Evolutionary conservation across 768 basidiomycete species (phyloP).

Genomic region (Zangia roseola): DNA sequence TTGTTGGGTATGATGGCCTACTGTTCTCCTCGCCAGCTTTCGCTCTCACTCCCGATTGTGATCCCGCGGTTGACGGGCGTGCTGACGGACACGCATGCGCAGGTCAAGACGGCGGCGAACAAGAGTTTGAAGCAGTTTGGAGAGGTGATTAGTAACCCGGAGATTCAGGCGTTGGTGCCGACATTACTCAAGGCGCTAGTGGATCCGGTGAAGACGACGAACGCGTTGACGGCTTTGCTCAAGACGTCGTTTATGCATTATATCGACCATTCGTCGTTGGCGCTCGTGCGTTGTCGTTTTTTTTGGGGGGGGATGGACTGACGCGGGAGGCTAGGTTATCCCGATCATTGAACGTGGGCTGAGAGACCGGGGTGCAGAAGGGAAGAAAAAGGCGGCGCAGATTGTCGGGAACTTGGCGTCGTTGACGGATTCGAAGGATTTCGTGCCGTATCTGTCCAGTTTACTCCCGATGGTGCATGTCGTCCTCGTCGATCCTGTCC

Average conservation of each 20-base stretch:
- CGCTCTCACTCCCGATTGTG: constrained; percentile 91
- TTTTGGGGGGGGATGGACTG: neutral
- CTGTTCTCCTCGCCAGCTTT: constrained; percentile 93
- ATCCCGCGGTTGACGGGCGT: constrained; percentile 95
- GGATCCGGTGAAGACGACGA: constrained; percentile 88
- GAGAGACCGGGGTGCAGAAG: constrained; percentile 88
- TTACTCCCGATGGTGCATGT: constrained; percentile 88
- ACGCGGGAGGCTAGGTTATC: constrained; percentile 62
- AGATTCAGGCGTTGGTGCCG: constrained; percentile 89
- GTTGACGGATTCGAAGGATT: constrained; percentile 85
- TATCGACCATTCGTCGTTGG: constrained; percentile 94
- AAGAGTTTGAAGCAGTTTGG: constrained; percentile 96
- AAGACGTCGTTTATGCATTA: constrained; percentile 98
- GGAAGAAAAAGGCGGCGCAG: constrained; percentile 93
- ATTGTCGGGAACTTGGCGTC: constrained; percentile 98
- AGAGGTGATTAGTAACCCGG: constrained; percentile 97
- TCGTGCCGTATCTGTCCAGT: constrained; percentile 89
- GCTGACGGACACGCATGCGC: constrained; percentile 95
- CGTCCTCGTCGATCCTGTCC: constrained; percentile 95
- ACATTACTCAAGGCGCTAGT: constrained; percentile 92
- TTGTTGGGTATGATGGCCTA: constrained; percentile 98
- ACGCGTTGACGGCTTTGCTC: constrained; percentile 79
- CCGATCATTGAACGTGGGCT: constrained; percentile 94
- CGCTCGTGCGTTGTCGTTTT: constrained; percentile 56
- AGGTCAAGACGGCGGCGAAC: constrained; percentile 91